phyloP scores from a whole-genome alignment of 495 filamentous ascomycete genomes.

The Aspergillus ellipticus region DNA sequence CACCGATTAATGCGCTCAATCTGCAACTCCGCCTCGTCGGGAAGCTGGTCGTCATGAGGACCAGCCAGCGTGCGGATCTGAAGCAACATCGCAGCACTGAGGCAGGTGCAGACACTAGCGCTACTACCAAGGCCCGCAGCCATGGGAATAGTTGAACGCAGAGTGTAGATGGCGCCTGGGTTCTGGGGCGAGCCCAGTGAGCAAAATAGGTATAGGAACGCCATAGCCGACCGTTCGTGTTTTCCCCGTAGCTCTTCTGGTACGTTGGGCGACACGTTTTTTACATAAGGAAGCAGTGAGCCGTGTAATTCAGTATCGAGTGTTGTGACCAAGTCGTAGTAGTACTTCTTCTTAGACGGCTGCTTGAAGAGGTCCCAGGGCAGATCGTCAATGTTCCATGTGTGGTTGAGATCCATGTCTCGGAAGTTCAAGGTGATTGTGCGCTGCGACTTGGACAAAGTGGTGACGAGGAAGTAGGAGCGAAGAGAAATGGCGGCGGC shows the following conservation, averaged over 20 bases:
- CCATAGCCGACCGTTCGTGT: conserved; percentile 71
- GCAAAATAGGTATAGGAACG: conserved; percentile 91
- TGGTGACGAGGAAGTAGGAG: conserved; percentile 91
- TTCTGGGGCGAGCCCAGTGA: conserved; percentile 76
- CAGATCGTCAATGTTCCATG: conserved; percentile 85
- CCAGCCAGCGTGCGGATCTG: conserved; percentile 84
- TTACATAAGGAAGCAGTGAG: conserved; percentile 72
- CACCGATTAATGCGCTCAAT: conserved; percentile 93
- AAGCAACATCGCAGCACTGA: conserved; percentile 80
- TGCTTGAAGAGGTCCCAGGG: conserved; percentile 80
- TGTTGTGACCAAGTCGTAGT: conserved; percentile 81
- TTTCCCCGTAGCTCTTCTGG: conserved; percentile 68
- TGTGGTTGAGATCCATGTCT: conserved; percentile 80
- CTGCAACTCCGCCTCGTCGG: conserved; percentile 75
- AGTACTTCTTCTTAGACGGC: conserved; percentile 83
- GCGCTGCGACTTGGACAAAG: conserved; percentile 78
- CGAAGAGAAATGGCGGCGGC: conserved; percentile 91
- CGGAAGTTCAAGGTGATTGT: conserved; percentile 83
- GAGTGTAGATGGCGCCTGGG: conserved; percentile 78
- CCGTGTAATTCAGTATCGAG: conserved; percentile 77
- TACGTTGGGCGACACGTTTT: conserved; percentile 59
- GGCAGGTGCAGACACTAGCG: conserved; percentile 84
- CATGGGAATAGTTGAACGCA: conserved; percentile 91
- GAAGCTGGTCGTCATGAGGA: conserved; percentile 83
- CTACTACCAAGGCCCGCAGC: conserved; percentile 90